Conservation (phyloP, 2,329 filamentous ascomycete genomes). For the Paracorniculantispora psalliotae region DNA sequence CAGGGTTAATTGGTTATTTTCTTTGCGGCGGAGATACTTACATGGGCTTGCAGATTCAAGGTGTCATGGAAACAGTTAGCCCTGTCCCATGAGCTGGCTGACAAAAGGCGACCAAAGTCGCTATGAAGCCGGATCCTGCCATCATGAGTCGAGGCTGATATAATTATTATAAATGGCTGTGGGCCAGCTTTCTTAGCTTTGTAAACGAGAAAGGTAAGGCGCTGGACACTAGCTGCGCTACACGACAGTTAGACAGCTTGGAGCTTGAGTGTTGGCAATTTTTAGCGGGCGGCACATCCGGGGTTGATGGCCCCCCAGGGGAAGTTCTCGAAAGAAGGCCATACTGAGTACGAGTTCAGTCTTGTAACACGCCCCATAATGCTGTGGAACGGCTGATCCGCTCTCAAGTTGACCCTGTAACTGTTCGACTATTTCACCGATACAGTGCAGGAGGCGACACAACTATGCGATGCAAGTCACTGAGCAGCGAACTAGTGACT, state of each 20-base stretch:
- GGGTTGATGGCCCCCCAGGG: too few relatives aligned
- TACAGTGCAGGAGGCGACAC: too few relatives aligned
- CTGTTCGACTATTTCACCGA: too few relatives aligned
- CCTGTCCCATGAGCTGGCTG: background rate
- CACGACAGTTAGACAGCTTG: background rate
- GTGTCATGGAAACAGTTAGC: background rate
- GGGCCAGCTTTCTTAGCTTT: background rate
- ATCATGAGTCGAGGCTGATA: background rate
- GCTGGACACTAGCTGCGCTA: background rate
- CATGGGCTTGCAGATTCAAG: constrained; percentile 2
- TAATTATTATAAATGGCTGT: background rate
- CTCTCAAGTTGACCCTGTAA: too few relatives aligned
- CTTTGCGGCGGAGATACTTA: background rate
- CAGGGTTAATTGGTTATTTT: background rate
- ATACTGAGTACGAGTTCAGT: background rate
- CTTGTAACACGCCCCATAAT: background rate
- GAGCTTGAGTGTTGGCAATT: background rate
- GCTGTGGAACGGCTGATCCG: background rate
- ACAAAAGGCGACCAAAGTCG: background rate
- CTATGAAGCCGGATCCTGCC: background rate
- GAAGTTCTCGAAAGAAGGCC: background rate
- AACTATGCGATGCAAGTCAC: too few relatives aligned
- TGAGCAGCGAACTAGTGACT: too few relatives aligned
- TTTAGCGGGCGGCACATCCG: background rate
- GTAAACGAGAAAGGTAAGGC: background rate